phyloP scores from a whole-genome alignment of 1,284 basidiomycete genomes.

The Sanguinoderma infundibulare region DNA sequence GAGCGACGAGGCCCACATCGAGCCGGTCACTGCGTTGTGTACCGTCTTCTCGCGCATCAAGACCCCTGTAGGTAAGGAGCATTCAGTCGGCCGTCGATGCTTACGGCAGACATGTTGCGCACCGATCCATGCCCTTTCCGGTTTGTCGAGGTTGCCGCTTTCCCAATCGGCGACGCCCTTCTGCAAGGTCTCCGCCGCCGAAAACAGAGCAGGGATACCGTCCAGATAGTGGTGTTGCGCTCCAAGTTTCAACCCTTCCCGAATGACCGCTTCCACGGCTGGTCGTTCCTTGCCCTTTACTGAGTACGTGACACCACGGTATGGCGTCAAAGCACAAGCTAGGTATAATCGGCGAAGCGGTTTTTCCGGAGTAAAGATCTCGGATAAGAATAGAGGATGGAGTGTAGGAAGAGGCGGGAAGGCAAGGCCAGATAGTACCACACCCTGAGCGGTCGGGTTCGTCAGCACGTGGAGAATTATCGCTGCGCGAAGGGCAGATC shows the following conservation, averaged over 20 bases:
- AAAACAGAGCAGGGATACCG: constrained; percentile 74
- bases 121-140: constrained; percentile 67
- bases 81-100: background rate
- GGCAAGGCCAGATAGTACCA: constrained; percentile 17
- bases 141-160: constrained; percentile 24
- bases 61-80: constrained; percentile 56
- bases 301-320: constrained; percentile 57
- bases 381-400: constrained; percentile 53
- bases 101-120: constrained; percentile 20
- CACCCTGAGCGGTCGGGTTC: constrained; percentile 25
- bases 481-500: constrained; percentile 57
- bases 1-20: constrained; percentile 73
- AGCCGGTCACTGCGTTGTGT: constrained; percentile 66
- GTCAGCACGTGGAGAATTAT: constrained; percentile 63
- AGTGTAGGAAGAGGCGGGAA: constrained; percentile 41
- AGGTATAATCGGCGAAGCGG: constrained; percentile 73
- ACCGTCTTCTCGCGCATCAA: constrained; percentile 68
- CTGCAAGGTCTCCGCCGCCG: constrained; percentile 54
- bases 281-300: constrained; percentile 67
- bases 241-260: constrained; percentile 86
- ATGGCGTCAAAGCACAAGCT: constrained; percentile 72
- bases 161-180: constrained; percentile 41
- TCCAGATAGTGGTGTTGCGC: constrained; percentile 78
- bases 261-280: constrained; percentile 72
- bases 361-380: constrained; percentile 42